Conservation (phyloP, 495 filamentous ascomycete species). For the Neurospora sp. region DNA sequence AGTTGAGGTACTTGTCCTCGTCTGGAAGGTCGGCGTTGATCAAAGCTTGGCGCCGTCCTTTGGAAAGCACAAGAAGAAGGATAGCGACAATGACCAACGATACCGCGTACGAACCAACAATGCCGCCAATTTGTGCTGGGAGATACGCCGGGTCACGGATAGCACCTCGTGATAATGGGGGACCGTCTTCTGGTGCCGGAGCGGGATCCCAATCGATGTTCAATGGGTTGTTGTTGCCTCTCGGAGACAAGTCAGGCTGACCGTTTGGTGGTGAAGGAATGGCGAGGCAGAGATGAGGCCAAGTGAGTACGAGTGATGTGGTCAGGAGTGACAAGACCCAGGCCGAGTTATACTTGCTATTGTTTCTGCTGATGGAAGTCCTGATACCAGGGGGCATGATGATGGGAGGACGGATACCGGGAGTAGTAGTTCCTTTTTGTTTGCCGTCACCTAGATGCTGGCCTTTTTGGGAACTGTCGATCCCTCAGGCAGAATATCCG, state of each 20-base stretch:
- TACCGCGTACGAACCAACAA: constrained; percentile 69
- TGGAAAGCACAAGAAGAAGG: constrained; percentile 46
- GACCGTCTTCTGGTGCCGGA: constrained; percentile 47
- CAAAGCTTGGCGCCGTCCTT: constrained; percentile 32
- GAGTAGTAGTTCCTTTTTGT: constrained; percentile 4
- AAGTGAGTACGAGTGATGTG: constrained; percentile 22
- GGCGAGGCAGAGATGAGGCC: constrained; percentile 21
- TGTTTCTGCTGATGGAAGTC: background rate
- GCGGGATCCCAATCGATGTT: constrained; percentile 47
- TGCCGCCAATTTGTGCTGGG: constrained; percentile 65
- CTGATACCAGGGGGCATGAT: constrained; percentile 22
- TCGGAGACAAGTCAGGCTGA: constrained; percentile 18
- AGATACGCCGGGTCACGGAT: constrained; percentile 50
- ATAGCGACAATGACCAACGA: constrained; percentile 57
- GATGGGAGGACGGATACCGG: constrained; percentile 6
- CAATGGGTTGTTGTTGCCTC: constrained; percentile 31
- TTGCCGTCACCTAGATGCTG: background rate
- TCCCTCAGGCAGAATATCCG: constrained; percentile 25
- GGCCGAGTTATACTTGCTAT: constrained; percentile 17
- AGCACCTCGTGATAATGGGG: constrained; percentile 44
- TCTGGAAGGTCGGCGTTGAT: constrained; percentile 19
- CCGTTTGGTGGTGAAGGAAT: constrained; percentile 1
- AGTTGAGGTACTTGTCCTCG: constrained; percentile 7
- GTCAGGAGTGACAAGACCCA: constrained; percentile 17
- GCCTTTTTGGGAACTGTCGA: constrained; percentile 10